Percentiles rank a stretch among this genome's conserved stretches.
phyloP scores from a whole-genome alignment of 352 stramenopile genomes.

The Phytophthora quininea region DNA sequence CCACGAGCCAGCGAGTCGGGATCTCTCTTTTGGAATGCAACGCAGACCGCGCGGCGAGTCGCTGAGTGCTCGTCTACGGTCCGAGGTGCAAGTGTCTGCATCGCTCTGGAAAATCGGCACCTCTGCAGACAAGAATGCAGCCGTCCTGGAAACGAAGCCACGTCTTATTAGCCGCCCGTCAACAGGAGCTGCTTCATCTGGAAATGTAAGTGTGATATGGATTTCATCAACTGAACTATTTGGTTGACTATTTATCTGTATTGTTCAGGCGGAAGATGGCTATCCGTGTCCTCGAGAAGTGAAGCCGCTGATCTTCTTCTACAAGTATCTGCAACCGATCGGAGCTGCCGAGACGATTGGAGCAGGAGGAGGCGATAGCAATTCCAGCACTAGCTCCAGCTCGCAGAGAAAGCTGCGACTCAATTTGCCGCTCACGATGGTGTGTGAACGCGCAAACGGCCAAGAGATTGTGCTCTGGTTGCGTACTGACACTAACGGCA shows the following conservation, averaged over 20 bases:
- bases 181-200: neutral
- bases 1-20: neutral
- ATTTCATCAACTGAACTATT: too few species aligned
- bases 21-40: slow-evolving; percentile 20
- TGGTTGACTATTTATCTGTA: neutral
- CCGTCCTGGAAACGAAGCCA: slow-evolving; percentile 4
- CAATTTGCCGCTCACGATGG: slow-evolving; percentile 64
- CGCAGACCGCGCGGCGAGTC: slow-evolving; percentile 35
- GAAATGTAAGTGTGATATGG: slow-evolving; percentile 8
- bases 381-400: slow-evolving; percentile 1
- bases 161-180: neutral
- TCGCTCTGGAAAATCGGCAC: slow-evolving; percentile 19
- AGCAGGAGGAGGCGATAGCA: neutral
- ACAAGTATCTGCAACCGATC: slow-evolving; percentile 85
- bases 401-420: slow-evolving; percentile 49
- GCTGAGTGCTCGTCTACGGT: slow-evolving; percentile 54
- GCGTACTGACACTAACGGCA: slow-evolving; percentile 47
- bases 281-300: slow-evolving; percentile 39
- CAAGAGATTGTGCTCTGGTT: slow-evolving; percentile 70
- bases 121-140: slow-evolving; percentile 3
- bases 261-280: neutral
- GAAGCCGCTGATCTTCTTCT: slow-evolving; percentile 75
- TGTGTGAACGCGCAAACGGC: slow-evolving; percentile 60
- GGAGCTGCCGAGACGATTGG: slow-evolving; percentile 1
- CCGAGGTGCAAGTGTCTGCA: slow-evolving; percentile 49